These are phyloP conservation scores for Scenedesmus sp. DNA, from an alignment of 163 green algal genomes.

Conservation along the genomic window DNA sequence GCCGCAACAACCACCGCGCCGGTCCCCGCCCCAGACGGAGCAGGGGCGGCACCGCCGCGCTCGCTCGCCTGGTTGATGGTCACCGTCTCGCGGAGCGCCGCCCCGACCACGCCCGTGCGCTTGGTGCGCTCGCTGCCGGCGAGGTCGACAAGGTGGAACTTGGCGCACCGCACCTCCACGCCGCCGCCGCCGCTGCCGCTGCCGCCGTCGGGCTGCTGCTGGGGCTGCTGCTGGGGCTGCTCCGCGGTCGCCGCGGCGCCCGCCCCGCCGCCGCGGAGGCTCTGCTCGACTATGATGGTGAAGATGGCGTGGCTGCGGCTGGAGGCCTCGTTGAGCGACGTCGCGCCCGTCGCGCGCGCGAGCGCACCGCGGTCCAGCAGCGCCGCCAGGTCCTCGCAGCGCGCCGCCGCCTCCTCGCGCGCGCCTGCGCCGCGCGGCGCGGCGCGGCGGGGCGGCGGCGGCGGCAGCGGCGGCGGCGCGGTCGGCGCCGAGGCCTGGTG, in stretches of 20 bases:
- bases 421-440: conserved; percentile 54
- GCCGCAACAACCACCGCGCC: too few species aligned
- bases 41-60: neutral
- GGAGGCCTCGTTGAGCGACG: conserved; percentile 68
- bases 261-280: neutral
- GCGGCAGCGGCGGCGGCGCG: neutral
- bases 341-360: conserved; percentile 62
- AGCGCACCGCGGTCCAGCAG: conserved; percentile 54
- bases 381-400: conserved; percentile 49
- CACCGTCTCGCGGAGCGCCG: conserved; percentile 78
- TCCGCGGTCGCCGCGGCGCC: neutral
- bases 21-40: too few species aligned
- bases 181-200: neutral
- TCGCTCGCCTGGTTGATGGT: conserved; percentile 81
- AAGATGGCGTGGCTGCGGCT: conserved; percentile 78
- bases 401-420: conserved; percentile 54
- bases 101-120: conserved; percentile 45
- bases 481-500: neutral
- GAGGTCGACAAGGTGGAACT: conserved; percentile 75
- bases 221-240: neutral
- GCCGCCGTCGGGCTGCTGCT: neutral
- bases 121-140: conserved; percentile 66
- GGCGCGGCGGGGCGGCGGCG: conserved; percentile 14
- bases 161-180: conserved; percentile 53
- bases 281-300: conserved; percentile 69